Base-by-base conservation (phyloP, 129 eudicot species). In the Arctium lappa region DNA sequence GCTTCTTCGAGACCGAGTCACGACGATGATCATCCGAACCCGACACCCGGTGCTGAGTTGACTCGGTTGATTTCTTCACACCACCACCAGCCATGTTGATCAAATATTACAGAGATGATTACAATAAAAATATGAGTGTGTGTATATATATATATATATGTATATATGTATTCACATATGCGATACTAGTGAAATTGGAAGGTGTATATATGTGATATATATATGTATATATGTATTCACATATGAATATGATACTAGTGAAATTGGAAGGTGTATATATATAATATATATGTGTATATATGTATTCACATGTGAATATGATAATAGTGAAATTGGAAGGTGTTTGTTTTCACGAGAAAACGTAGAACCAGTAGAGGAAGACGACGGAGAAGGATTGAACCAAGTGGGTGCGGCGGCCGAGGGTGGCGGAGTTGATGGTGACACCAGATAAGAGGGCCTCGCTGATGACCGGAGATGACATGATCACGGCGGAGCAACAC, bases 341-440 rank as follows among this genome's bases (percentile, higher is more conserved):
- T 70, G 32, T 32, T 8, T 37, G 40, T 8, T 34, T 82, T 90
- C 81, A 90, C 15, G 91, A 92, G 90, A 90, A 90, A 42, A 89
- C 90, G 87, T 92, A 94, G 79, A 94, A 92, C 98, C 98, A 94
- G 78, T 89, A 92, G 79, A 94, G 97, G 80, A 94, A 92, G 72
- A 89, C 87, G 15, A 90, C 94, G 8, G 97, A 94, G 84, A 93
- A 77, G 72, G 97, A 91, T 70, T 85, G 95, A 60, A 91, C 89
- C 34, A 91, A 85, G 80, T 91, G 97, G 79, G 88, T 87, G 7
- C 83, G 75, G 72, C 94, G 95, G 73, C 82, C 72, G 31, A 85
- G 88, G 74, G 82, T 38, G 74, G 86, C 46, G 53, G 95, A 85
- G 82, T 81, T 86, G 50, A 89, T 76, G n/a, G 86, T 83, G 75